Evolutionary conservation across 2,329 filamentous ascomycete genomes (phyloP).

Genomic region (Clonostachys rhizophaga): DNA sequence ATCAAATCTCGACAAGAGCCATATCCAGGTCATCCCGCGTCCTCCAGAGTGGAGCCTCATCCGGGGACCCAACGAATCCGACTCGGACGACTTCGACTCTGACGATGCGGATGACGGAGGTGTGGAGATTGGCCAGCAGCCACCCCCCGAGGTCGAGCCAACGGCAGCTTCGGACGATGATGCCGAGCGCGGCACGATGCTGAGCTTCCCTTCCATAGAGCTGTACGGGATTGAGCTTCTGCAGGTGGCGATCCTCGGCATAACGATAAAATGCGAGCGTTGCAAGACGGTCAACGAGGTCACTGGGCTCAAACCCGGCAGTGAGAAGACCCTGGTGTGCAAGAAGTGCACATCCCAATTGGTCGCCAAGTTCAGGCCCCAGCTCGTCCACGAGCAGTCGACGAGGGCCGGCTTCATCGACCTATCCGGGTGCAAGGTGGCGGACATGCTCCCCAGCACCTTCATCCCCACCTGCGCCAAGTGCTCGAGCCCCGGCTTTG

Average conservation of each 20-base stretch:
- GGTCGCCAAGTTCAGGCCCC: conserved; percentile 53
- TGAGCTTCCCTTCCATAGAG: conserved; percentile 75
- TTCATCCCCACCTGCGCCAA: conserved; percentile 74
- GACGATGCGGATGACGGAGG: conserved; percentile 1
- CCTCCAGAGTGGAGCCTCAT: conserved; percentile 68
- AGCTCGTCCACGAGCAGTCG: conserved; percentile 69
- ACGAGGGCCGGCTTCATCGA: conserved; percentile 77
- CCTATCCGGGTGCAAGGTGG: conserved; percentile 66
- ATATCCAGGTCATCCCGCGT: conserved; percentile 67
- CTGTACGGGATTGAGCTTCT: conserved; percentile 74
- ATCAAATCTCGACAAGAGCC: conserved; percentile 45
- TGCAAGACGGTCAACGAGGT: conserved; percentile 73
- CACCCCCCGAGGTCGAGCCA: not conserved
- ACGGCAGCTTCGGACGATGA: conserved; percentile 10
- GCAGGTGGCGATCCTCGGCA: conserved; percentile 59
- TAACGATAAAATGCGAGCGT: conserved; percentile 73
- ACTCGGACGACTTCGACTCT: conserved; percentile 40
- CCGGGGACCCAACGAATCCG: conserved; percentile 33
- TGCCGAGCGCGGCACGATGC: conserved; percentile 66
- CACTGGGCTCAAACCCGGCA: conserved; percentile 55
- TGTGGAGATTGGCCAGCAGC: not conserved
- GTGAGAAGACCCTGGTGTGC: conserved; percentile 47
- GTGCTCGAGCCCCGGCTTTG: conserved; percentile 67
- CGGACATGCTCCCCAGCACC: conserved; percentile 73
- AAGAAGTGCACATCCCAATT: conserved; percentile 53